These are phyloP conservation scores for Melampsora americana DNA, from an alignment of 1,284 basidiomycete genomes.

Conservation along the genomic window DNA sequence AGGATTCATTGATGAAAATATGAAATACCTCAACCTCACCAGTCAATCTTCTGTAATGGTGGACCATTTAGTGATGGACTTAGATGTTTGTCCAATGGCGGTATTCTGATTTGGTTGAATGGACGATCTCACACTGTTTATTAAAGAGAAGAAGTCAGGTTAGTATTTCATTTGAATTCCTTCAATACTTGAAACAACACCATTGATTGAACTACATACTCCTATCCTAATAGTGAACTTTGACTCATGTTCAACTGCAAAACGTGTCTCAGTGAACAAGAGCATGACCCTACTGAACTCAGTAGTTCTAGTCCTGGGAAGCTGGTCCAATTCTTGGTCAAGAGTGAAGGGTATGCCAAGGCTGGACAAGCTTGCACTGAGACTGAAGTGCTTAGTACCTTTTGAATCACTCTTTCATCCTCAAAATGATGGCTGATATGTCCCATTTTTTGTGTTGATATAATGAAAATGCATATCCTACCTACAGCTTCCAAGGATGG, in stretches of 20 bases:
- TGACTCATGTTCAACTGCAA: slow-evolving; percentile 61
- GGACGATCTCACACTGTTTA: slow-evolving; percentile 96
- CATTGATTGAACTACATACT: background rate
- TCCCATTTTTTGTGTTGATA: background rate
- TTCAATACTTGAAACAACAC: background rate
- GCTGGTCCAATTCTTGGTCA: slow-evolving; percentile 88
- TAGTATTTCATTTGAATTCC: background rate
- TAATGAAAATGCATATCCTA: slow-evolving; percentile 82
- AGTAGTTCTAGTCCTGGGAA: slow-evolving; percentile 96
- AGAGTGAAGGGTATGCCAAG: slow-evolving; percentile 93
- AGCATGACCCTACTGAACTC: slow-evolving; percentile 97
- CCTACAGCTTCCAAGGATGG: slow-evolving; percentile 94
- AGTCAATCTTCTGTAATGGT: slow-evolving; percentile 95
- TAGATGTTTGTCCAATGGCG: slow-evolving; percentile 88
- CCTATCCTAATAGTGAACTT: slow-evolving; percentile 24
- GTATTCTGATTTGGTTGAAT: slow-evolving; percentile 83
- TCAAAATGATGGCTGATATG: background rate
- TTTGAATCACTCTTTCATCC: too few species aligned
- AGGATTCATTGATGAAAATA: slow-evolving; percentile 90
- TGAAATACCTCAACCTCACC: slow-evolving; percentile 92
- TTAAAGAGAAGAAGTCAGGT: slow-evolving; percentile 92
- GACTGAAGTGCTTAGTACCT: slow-evolving; percentile 69
- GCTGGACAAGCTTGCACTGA: slow-evolving; percentile 97
- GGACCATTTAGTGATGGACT: slow-evolving; percentile 83
- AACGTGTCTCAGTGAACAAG: slow-evolving; percentile 97